These are phyloP conservation scores for Plasmopara muralis DNA, from an alignment of 352 stramenopile genomes.

Conservation along the genomic window DNA sequence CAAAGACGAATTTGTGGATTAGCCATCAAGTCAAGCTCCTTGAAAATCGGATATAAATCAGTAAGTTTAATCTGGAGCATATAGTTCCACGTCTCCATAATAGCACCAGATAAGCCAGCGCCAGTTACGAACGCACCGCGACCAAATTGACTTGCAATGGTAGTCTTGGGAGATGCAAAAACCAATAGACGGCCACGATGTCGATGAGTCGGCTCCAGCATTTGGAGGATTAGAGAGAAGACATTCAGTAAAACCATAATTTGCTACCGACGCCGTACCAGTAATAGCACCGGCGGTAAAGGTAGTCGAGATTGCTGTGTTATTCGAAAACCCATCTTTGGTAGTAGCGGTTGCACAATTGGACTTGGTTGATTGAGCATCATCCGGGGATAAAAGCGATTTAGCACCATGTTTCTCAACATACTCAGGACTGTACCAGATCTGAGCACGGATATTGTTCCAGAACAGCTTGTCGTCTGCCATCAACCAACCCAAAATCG, in stretches of 20 bases:
- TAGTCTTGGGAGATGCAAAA: not conserved
- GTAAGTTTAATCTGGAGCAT: not conserved
- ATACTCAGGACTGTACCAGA: not conserved
- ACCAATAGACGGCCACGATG: constrained; percentile 2
- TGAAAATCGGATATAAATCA: no score
- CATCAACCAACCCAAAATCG: not conserved
- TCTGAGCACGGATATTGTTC: not conserved
- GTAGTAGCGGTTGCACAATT: not conserved
- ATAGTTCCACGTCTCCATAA: not conserved
- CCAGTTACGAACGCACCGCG: no score
- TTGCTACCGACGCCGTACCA: not conserved
- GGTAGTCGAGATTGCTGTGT: not conserved
- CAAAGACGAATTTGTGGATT: not conserved
- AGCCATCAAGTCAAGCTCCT: no score
- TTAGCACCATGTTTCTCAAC: not conserved
- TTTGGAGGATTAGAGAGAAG: not conserved
- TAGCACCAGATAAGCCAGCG: not conserved
- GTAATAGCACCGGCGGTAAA: not conserved
- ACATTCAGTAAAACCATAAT: not conserved
- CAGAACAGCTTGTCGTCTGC: not conserved
- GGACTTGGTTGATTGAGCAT: not conserved
- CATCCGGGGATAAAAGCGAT: not conserved
- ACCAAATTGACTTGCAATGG: not conserved
- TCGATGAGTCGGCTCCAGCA: not conserved
- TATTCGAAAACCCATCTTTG: not conserved